These are phyloP conservation scores for Murraya paniculata DNA, from an alignment of 345 rosid genomes.

Conservation along the genomic window DNA sequence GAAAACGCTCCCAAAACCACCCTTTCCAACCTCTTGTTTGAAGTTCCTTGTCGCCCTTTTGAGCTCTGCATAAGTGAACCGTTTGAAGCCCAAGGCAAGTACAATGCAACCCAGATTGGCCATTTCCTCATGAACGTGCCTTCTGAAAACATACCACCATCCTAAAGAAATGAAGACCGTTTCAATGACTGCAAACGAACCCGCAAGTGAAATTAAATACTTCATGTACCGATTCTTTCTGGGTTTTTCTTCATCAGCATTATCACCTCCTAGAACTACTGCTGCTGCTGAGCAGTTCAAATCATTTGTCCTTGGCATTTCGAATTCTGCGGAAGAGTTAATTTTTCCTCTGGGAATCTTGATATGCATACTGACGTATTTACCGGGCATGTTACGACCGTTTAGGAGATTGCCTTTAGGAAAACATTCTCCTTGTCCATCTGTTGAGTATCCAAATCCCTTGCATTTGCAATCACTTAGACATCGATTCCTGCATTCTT, in stretches of 20 bases:
- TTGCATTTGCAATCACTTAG: slow-evolving; percentile 24
- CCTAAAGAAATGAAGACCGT: slow-evolving; percentile 1
- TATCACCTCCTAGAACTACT: not conserved
- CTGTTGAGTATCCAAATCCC: slow-evolving; percentile 22
- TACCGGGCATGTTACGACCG: slow-evolving; percentile 7
- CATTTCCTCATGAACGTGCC: slow-evolving; percentile 11
- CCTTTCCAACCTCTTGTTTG: slow-evolving; percentile 22
- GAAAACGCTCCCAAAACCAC: slow-evolving; percentile 33
- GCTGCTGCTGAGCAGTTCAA: slow-evolving; percentile 12
- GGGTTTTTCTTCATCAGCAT: not conserved
- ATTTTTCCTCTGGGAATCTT: slow-evolving; percentile 15
- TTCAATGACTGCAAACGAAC: slow-evolving; percentile 13
- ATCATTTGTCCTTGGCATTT: not conserved
- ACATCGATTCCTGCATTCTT: slow-evolving; percentile 15
- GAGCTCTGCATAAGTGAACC: slow-evolving; percentile 23
- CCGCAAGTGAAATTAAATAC: slow-evolving; percentile 11
- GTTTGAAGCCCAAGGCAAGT: slow-evolving; percentile 22
- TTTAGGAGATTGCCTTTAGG: slow-evolving; percentile 19
- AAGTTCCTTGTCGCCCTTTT: slow-evolving; percentile 25
- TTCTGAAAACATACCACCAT: slow-evolving; percentile 17
- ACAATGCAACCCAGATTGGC: slow-evolving; percentile 14
- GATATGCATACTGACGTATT: slow-evolving; percentile 8
- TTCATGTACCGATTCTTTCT: slow-evolving; percentile 14
- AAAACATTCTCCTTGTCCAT: slow-evolving; percentile 21
- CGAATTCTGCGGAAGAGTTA: not conserved